A percentile compares a stretch with the other conserved stretches of the same genome.
Conservation (phyloP, 306 rosid species). For the Pueraria montana region DNA sequence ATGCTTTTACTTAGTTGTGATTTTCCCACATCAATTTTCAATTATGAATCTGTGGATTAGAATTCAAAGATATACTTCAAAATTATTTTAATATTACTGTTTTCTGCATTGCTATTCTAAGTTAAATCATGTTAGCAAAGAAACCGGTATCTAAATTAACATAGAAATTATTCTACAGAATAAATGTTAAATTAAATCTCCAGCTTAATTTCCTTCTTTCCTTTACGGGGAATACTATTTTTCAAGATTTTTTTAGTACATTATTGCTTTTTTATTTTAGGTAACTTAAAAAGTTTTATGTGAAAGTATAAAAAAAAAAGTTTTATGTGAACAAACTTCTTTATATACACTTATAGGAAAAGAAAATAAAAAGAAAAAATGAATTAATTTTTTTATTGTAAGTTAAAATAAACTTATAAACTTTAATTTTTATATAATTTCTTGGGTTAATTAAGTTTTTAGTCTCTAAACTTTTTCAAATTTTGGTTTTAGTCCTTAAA, state of each 20-base stretch:
- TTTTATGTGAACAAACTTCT: no score
- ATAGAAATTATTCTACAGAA: not conserved
- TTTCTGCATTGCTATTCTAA: not conserved
- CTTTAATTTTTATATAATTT: not conserved
- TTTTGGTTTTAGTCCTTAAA: no score
- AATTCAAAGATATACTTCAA: no score
- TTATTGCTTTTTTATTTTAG: not conserved
- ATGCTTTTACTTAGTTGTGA: no score
- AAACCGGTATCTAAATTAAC: not conserved
- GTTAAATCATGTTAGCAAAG: not conserved
- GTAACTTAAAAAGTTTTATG: not conserved
- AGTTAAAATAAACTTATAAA: not conserved
- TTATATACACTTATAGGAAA: no score
- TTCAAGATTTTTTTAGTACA: not conserved
- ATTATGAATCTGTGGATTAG: no score
- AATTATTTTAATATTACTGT: no score
- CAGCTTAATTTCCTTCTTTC: not conserved
- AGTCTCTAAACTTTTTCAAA: no score
- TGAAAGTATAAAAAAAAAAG: no score
- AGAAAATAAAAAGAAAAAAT: not conserved
- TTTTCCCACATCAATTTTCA: no score
- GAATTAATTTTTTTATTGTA: not conserved
- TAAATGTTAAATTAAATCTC: not conserved
- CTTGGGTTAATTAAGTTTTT: no score
- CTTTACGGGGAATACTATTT: not conserved